Percentiles rank a stretch among this genome's conserved stretches.
Conservation (phyloP, 805 yeast genomes). For the Lachancea fermentati region DNA sequence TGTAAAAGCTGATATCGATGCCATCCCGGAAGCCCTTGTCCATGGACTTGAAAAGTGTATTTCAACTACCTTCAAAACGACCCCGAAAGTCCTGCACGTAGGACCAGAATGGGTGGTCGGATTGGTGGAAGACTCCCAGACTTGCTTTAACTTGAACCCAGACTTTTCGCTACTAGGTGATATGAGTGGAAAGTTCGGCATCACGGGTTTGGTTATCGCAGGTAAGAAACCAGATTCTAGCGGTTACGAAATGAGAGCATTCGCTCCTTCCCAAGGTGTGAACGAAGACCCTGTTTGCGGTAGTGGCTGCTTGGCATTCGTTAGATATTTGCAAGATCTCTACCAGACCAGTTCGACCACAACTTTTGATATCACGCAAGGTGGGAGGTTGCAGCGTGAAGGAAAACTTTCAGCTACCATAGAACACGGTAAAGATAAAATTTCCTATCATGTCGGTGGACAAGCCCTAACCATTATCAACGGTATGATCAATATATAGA, state of each 20-base stretch:
- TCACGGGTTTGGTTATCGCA: conserved; percentile 37
- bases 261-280: conserved; percentile 35
- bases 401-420: conserved; percentile 33
- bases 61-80: conserved; percentile 11
- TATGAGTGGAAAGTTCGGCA: conserved; percentile 17
- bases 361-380: conserved; percentile 32
- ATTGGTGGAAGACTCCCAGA: conserved; percentile 29
- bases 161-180: conserved; percentile 25
- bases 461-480: conserved; percentile 34
- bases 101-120: conserved; percentile 45
- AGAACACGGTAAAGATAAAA: conserved; percentile 10
- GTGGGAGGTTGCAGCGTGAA: conserved; percentile 36
- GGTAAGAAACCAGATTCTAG: conserved; percentile 30
- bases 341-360: conserved; percentile 18
- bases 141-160: conserved; percentile 33
- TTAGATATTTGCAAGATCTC: conserved; percentile 25
- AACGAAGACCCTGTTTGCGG: conserved; percentile 55
- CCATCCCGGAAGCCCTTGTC: conserved; percentile 9
- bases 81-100: conserved; percentile 33
- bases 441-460: conserved; percentile 36
- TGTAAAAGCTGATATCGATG: conserved; percentile 12
- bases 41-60: conserved; percentile 11
- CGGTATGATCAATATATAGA: conserved; percentile 26
- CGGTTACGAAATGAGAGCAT: conserved; percentile 41
- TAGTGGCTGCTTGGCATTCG: conserved; percentile 39